phyloP scores from a whole-genome alignment of 2,329 filamentous ascomycete genomes.

The Celoporthe dispersa region DNA sequence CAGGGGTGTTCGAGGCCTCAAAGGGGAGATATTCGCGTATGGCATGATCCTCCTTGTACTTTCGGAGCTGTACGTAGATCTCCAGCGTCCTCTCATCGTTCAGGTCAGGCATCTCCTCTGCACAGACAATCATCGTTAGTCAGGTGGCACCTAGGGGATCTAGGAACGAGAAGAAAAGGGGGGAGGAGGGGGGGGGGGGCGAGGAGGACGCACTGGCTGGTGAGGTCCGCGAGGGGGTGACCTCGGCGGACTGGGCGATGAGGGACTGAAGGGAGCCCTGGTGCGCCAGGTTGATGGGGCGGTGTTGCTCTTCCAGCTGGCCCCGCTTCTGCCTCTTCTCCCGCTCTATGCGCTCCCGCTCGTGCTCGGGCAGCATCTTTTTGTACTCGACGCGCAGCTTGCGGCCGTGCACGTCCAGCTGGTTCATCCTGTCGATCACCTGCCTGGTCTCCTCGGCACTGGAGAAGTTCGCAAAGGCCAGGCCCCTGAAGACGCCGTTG shows the following conservation, averaged over 20 bases:
- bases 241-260: slow-evolving; percentile 62
- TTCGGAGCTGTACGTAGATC: slow-evolving; percentile 82
- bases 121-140: slow-evolving; percentile 32
- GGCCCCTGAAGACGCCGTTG: slow-evolving; percentile 91
- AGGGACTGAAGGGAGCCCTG: slow-evolving; percentile 88
- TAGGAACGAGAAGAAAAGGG: not conserved
- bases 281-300: slow-evolving; percentile 75
- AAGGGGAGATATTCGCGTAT: slow-evolving; percentile 81
- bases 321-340: slow-evolving; percentile 96
- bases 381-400: slow-evolving; percentile 98
- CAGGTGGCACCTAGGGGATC: slow-evolving; percentile 23
- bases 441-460: slow-evolving; percentile 90
- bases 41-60: slow-evolving; percentile 26
- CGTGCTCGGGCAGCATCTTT: slow-evolving; percentile 96
- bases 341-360: slow-evolving; percentile 92
- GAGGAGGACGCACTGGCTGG: slow-evolving; percentile 50
- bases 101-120: slow-evolving; percentile 58
- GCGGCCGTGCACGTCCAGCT: slow-evolving; percentile 90
- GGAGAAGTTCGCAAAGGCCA: slow-evolving; percentile 98
- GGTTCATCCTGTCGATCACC: slow-evolving; percentile 93
- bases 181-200: too few relatives aligned
- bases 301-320: slow-evolving; percentile 95
- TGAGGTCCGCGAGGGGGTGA: slow-evolving; percentile 56
- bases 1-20: slow-evolving; percentile 76
- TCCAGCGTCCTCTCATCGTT: slow-evolving; percentile 87